Percentiles rank a stretch among this genome's conserved stretches.
Conservation (phyloP, 192 early-diverging fungal species). For the Coemansia aciculifera region DNA sequence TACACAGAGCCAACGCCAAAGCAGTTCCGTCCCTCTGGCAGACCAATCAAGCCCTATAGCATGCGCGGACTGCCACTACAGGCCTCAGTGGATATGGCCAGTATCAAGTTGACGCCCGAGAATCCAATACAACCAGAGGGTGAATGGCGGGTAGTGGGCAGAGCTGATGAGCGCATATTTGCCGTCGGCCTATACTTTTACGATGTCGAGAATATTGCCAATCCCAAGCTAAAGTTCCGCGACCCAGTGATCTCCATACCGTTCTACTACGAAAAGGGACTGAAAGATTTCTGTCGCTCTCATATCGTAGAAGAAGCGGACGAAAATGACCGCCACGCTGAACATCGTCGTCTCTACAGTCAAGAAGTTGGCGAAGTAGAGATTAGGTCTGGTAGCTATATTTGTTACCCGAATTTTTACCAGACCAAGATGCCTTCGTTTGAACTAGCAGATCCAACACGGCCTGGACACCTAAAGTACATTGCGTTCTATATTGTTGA, state of each 20-base stretch:
- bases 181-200: conserved; percentile 76
- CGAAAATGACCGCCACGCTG: too few relatives aligned
- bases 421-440: conserved; percentile 69
- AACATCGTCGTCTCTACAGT: not conserved
- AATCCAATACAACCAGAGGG: conserved; percentile 57
- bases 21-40: conserved; percentile 30
- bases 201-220: conserved; percentile 67
- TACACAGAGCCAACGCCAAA: conserved; percentile 31
- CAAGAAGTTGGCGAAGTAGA: conserved; percentile 55
- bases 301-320: not conserved
- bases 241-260: not conserved
- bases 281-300: not conserved
- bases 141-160: conserved; percentile 72
- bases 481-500: conserved; percentile 71
- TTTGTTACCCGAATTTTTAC: conserved; percentile 71
- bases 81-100: conserved; percentile 70
- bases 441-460: conserved; percentile 59
- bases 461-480: conserved; percentile 65
- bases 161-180: conserved; percentile 66
- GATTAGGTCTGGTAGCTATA: conserved; percentile 57
- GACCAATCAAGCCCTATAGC: conserved; percentile 22
- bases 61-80: conserved; percentile 50
- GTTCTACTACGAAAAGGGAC: too few relatives aligned
- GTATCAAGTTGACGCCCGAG: conserved; percentile 64
- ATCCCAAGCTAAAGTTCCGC: conserved; percentile 62